A percentile compares a stretch with the other conserved stretches of the same genome.
These are phyloP conservation scores for Alternaria dauci DNA, from an alignment of 2,329 filamentous ascomycete species.

Conservation along the genomic window DNA sequence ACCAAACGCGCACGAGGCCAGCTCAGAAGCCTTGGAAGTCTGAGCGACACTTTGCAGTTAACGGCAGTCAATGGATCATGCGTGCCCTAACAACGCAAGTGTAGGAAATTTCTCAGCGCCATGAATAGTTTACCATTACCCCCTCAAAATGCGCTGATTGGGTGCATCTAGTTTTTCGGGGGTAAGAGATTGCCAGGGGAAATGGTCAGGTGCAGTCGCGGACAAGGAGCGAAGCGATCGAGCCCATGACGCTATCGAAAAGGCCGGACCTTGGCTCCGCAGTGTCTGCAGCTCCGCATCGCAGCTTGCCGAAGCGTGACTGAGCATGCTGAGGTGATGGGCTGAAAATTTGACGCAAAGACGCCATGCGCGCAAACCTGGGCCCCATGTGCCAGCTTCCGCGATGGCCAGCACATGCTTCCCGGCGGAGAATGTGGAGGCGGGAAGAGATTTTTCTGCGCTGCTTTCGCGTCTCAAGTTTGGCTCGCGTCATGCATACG, in stretches of 20 bases:
- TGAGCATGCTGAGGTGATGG: background rate
- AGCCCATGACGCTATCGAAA: conserved; percentile 23
- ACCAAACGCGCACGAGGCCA: conserved; percentile 39
- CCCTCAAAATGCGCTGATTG: conserved; percentile 24
- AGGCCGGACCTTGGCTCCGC: conserved; percentile 13
- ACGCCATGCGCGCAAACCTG: conserved; percentile 25
- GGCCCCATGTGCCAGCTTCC: conserved; percentile 10
- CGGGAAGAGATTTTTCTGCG: conserved; percentile 30
- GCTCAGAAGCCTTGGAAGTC: conserved; percentile 26
- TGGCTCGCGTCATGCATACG: conserved; percentile 19
- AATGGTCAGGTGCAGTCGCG: conserved; percentile 18
- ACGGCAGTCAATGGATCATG: conserved; percentile 51
- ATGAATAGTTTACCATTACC: conserved; percentile 23
- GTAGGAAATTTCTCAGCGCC: conserved; percentile 20
- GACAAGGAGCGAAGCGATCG: conserved; percentile 11
- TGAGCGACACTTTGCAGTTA: conserved; percentile 53
- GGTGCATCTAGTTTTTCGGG: conserved; percentile 32
- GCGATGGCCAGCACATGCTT: conserved; percentile 13
- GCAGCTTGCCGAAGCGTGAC: conserved; percentile 3
- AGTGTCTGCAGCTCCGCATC: conserved; percentile 1
- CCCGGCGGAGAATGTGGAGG: conserved; percentile 31
- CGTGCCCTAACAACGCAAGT: conserved; percentile 23
- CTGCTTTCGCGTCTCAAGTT: background rate
- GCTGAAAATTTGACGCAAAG: conserved; percentile 34
- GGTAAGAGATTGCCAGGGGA: conserved; percentile 35